Conservation (phyloP, 768 basidiomycete genomes). For the Pisolithus sp. region DNA sequence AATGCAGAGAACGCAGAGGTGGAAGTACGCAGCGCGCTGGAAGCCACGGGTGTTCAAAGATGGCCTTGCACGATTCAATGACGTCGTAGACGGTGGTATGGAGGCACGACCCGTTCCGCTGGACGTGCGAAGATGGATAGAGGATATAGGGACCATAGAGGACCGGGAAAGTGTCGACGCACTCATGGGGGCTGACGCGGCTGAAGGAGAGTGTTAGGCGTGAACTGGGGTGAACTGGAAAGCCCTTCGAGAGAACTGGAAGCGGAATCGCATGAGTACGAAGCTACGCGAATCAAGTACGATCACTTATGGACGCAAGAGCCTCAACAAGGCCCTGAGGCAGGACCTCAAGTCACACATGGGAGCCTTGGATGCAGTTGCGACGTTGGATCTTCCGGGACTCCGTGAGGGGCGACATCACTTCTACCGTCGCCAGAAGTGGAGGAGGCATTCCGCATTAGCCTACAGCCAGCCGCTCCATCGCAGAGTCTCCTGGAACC, state of each 20-base stretch:
- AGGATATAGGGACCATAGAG: conserved; percentile 68
- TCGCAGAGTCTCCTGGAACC: conserved; percentile 60
- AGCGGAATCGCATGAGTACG: conserved; percentile 79
- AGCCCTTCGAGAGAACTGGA: conserved; percentile 63
- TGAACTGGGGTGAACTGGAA: conserved; percentile 60
- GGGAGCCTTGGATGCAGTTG: conserved; percentile 68
- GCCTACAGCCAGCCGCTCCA: conserved; percentile 34
- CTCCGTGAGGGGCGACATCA: conserved; percentile 49
- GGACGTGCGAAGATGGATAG: conserved; percentile 67
- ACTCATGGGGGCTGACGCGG: conserved; percentile 47
- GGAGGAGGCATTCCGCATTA: conserved; percentile 58
- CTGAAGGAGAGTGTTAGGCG: conserved; percentile 55
- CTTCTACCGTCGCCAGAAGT: conserved; percentile 53
- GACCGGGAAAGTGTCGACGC: conserved; percentile 61
- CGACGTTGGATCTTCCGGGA: conserved; percentile 79
- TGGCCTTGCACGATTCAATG: conserved; percentile 59
- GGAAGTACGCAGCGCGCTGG: conserved; percentile 72
- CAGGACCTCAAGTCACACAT: conserved; percentile 76
- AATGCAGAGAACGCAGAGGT: conserved; percentile 77
- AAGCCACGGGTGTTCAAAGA: conserved; percentile 76
- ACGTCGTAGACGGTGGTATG: conserved; percentile 60
- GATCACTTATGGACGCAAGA: conserved; percentile 82
- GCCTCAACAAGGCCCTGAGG: conserved; percentile 58
- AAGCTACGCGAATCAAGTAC: conserved; percentile 81
- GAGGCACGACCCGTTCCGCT: conserved; percentile 62